Conservation (phyloP, 2,329 filamentous ascomycete species). For the Akanthomyces uredinophilus region DNA sequence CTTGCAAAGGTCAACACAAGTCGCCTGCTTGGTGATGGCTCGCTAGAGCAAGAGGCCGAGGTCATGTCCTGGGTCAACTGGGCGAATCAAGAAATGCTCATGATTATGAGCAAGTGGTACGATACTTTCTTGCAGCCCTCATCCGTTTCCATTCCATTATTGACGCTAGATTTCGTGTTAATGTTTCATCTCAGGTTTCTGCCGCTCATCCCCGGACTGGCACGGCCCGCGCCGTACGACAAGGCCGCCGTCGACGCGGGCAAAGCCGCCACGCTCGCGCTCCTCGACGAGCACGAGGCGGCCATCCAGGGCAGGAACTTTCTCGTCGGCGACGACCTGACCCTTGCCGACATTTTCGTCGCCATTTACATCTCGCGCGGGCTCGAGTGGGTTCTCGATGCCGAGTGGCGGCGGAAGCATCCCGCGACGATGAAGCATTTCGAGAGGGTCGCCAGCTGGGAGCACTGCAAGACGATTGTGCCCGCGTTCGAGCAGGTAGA, state of each 20-base stretch:
- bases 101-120: slow-evolving; percentile 11
- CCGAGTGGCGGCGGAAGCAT: background rate
- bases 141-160: too few relatives aligned
- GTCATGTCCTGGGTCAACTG: slow-evolving; percentile 11
- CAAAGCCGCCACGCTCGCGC: background rate
- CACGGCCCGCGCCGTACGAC: slow-evolving; percentile 6
- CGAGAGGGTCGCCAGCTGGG: background rate
- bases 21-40: slow-evolving; percentile 3
- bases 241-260: slow-evolving; percentile 2
- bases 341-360: slow-evolving; percentile 2
- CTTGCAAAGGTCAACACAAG: slow-evolving; percentile 2
- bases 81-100: slow-evolving; percentile 9
- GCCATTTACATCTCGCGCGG: slow-evolving; percentile 6
- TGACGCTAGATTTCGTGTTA: too few relatives aligned
- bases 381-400: slow-evolving; percentile 5
- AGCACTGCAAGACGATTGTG: background rate
- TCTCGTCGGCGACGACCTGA: slow-evolving; percentile 2
- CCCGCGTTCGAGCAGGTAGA: background rate
- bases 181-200: slow-evolving; percentile 7
- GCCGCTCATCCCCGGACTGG: slow-evolving; percentile 3
- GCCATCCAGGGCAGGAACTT: background rate
- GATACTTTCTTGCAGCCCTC: too few relatives aligned
- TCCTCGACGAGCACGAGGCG: slow-evolving; percentile 4
- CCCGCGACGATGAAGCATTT: slow-evolving; percentile 7
- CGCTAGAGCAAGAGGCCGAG: slow-evolving; percentile 10